Conservation (phyloP, 2,329 filamentous ascomycete species). For the Lecanicillium sp. region DNA sequence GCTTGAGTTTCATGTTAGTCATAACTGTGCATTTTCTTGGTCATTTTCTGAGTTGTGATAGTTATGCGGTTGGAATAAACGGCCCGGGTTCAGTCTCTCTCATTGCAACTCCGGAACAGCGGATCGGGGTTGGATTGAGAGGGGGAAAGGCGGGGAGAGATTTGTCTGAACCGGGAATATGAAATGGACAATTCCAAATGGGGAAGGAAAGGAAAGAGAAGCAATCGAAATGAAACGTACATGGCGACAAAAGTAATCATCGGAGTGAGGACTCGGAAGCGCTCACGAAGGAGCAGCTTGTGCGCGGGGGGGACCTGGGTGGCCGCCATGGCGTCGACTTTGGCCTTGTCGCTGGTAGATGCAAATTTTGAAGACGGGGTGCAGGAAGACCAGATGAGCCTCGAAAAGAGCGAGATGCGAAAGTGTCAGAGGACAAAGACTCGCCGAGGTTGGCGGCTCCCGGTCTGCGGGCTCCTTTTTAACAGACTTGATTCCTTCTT, state of each 20-base stretch:
- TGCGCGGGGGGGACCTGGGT: background rate
- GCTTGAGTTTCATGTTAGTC: constrained; percentile 11
- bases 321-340: background rate
- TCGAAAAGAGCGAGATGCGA: background rate
- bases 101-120: background rate
- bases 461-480: background rate
- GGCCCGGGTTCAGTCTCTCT: background rate
- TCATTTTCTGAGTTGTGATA: background rate
- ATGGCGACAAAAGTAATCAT: constrained; percentile 10
- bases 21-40: background rate
- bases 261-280: constrained; percentile 1
- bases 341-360: background rate
- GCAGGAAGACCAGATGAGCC: background rate
- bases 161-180: background rate
- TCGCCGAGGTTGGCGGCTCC: background rate
- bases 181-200: background rate
- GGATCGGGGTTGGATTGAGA: background rate
- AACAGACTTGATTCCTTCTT: background rate
- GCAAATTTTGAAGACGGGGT: too few species aligned
- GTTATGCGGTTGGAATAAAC: background rate
- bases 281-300: background rate
- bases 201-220: background rate
- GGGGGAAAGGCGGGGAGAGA: background rate
- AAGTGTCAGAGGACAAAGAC: background rate
- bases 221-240: background rate